Percentiles rank a stretch among this genome's conserved stretches.
Evolutionary conservation across 352 stramenopile species (phyloP).

Genomic region (Globisporangium iwayamae): DNA sequence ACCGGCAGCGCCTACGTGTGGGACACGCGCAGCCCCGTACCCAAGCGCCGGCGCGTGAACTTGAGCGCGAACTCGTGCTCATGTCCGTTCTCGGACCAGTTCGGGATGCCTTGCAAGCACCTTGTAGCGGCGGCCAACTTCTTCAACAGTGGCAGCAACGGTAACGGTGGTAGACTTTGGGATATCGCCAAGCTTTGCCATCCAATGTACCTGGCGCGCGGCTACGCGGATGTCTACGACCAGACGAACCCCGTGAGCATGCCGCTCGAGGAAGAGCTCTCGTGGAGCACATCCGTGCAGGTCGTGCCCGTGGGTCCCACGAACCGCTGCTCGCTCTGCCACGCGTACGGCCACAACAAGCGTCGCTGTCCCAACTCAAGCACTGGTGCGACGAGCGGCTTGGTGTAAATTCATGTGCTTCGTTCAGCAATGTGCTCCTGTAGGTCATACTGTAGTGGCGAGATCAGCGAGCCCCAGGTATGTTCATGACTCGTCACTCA

Average conservation of each 20-base stretch:
- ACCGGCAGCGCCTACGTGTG: conserved; percentile 42
- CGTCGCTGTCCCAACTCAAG: conserved; percentile 10
- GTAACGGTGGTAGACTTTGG: conserved; percentile 20
- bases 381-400: neutral
- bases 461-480: too few relatives aligned
- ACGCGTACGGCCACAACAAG: conserved; percentile 43
- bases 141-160: conserved; percentile 24
- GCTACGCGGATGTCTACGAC: conserved; percentile 32
- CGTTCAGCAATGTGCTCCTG: neutral
- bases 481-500: neutral
- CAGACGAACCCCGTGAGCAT: conserved; percentile 27
- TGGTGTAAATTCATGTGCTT: neutral
- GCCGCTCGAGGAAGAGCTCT: conserved; percentile 43
- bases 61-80: conserved; percentile 35
- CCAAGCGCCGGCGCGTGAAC: conserved; percentile 40
- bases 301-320: conserved; percentile 25
- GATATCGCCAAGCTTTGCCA: conserved; percentile 31
- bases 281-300: conserved; percentile 31
- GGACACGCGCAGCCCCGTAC: conserved; percentile 29
- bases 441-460: neutral
- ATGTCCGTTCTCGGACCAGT: conserved; percentile 37
- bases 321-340: conserved; percentile 43
- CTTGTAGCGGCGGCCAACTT: conserved; percentile 31
- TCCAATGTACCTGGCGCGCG: conserved; percentile 28
- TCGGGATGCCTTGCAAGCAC: conserved; percentile 43